Evolutionary conservation across 164 flowering plant genomes (phyloP), one percentile per base, ranked within the genome.

Genomic region (Annona cherimola): DNA sequence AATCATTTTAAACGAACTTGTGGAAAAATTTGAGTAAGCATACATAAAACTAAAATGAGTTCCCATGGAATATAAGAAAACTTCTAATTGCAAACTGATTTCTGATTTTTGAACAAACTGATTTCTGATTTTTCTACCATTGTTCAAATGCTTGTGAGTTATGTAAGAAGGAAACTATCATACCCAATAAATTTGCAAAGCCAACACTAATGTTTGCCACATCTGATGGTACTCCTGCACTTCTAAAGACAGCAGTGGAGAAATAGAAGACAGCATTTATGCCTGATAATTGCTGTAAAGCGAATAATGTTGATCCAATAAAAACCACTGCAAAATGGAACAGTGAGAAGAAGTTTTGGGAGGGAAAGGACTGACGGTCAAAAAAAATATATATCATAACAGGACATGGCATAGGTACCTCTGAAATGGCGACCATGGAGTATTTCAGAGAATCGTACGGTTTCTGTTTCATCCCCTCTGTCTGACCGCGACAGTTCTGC

Each of bases 271-370:
- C 86, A 76, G 96, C 91, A 81, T 90, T 90, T 85, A 90, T 89
- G 35, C 96, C 96, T 72, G 96, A 87, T 7, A 90, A 84, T 83
- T 90, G 96, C 76, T 90, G 96, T 70, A 90, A 86, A 71, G 86
- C 90, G 80, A 81, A 90, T 73, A 90, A 83, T 72, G 74, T 44
- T 70, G 96, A 87, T 68, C 99, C 99, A 87, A 93, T 88, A 84
- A 87, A 88, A 81, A 96, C 92, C 83, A 96, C 99, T 96, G 99
- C 69, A 89, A 89, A 89, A 86, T 74, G 79, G 84, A 75, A 63
- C 20, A 68, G 85, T 87, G 42, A 42, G 57, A 11, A 8, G 57
- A 2, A 64, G 16, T 64, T 35, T 41, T 9, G 40, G 4, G n/a
- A 6, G 5, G 44, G 18, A 41, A 64, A 64, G 7, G 16, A 18